phyloP scores from a whole-genome alignment of 805 yeast species.

The Nakazawaea wickerhamii region DNA sequence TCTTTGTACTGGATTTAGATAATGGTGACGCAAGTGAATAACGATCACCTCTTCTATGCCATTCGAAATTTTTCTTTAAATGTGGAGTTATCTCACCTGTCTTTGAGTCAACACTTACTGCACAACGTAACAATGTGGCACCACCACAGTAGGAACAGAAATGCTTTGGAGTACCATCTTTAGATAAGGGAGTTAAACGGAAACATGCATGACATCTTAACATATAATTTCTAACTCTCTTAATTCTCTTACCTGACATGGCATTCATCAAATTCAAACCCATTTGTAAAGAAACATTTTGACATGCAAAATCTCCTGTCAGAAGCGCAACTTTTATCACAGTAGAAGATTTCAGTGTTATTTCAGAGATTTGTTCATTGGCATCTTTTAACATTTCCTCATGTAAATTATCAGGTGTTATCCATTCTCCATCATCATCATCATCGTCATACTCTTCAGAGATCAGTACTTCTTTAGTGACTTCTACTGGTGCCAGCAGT shows the following conservation, averaged over 20 bases:
- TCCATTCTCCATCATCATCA: conserved; percentile 87
- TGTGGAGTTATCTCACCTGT: conserved; percentile 86
- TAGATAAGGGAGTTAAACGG: conserved; percentile 71
- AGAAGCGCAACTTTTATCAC: conserved; percentile 76
- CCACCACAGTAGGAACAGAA: conserved; percentile 98
- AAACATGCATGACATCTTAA: conserved; percentile 97
- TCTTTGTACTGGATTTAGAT: conserved; percentile 66
- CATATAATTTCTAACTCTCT: conserved; percentile 86
- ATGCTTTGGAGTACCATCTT: conserved; percentile 70
- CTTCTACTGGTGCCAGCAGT: conserved; percentile 15
- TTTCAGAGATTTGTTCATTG: conserved; percentile 48
- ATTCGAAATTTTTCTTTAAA: conserved; percentile 84
- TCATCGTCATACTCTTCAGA: conserved; percentile 61
- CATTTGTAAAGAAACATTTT: conserved; percentile 87
- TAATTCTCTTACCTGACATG: conserved; percentile 78
- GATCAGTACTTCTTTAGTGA: conserved; percentile 13
- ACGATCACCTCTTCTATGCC: conserved; percentile 85
- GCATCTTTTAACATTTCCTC: conserved; percentile 66
- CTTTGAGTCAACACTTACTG: conserved; percentile 73
- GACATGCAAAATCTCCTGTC: conserved; percentile 96
- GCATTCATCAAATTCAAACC: conserved; percentile 84
- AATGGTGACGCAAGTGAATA: conserved; percentile 85
- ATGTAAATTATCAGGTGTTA: conserved; percentile 77
- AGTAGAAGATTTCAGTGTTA: conserved; percentile 26
- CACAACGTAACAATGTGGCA: conserved; percentile 80